phyloP scores from a whole-genome alignment of 495 filamentous ascomycete genomes.

The Neurospora sp. region DNA sequence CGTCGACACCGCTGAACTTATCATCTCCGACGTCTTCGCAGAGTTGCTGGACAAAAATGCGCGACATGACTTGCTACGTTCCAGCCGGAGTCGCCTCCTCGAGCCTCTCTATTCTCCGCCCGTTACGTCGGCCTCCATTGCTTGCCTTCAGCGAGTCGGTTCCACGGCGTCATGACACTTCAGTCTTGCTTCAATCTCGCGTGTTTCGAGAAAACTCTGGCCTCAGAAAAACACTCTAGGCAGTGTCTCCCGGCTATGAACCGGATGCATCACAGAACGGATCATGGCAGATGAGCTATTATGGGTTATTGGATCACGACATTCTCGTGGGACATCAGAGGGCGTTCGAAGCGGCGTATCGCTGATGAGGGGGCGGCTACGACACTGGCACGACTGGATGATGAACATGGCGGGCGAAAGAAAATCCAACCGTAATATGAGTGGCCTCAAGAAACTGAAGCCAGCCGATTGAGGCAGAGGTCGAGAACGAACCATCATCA shows the following conservation, averaged over 20 bases:
- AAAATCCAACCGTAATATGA: neutral
- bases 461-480: neutral
- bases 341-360: neutral
- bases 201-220: neutral
- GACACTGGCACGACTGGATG: neutral
- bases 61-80: neutral
- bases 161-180: neutral
- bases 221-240: neutral
- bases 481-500: neutral
- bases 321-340: neutral
- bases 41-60: neutral
- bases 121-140: neutral
- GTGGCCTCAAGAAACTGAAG: neutral
- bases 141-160: neutral
- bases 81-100: neutral
- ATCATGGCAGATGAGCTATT: neutral
- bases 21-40: neutral
- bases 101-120: neutral
- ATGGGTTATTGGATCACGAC: neutral
- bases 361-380: neutral
- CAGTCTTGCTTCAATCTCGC: neutral
- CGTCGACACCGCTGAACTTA: neutral
- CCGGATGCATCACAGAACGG: neutral
- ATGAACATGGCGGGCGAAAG: neutral
- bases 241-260: neutral